Base-by-base conservation (phyloP, 176 grass and related monocot genomes). In the Paspalum notatum region DNA sequence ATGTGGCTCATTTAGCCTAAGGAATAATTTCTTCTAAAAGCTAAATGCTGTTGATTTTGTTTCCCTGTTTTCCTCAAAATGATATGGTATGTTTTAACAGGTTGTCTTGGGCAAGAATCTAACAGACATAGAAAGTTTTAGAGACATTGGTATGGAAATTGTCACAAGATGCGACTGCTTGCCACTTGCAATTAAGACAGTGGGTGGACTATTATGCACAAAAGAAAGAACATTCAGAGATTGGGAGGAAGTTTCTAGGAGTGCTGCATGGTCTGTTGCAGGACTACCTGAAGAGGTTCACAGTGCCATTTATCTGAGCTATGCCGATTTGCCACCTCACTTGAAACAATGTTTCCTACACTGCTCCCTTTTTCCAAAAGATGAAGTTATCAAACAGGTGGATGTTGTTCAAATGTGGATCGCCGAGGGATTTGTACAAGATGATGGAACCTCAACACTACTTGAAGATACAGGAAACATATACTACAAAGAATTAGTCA, bases 281-380 rank as follows among this genome's bases (percentile, higher is more conserved):
- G 76, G 80, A 75, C 43, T 90, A 32, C 88, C 88, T 67, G 59
- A 80, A 37, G 88, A 90, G 66, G 51, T 91, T 26, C 69, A 41
- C 21, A 71, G 58, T 42, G 84, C 85, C 15, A 55, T 91, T 41
- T 91, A 87, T 55, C 60, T 91, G 71, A 79, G 85, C 44, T 85
- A 91, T 75, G 66, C 79, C 17, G 89, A 91, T 66, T 52, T 90
- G 58, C 70, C 89, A 25, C n/a, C 85, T 21, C 68, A 91, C 54
- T 72, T 87, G 66, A 91, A 87, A 25, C 89, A 87, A 20, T 91
- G 85, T 66, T 87, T 91, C 62, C 58, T 84, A 6, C 86, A 84
- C 37, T 87, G 80, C 60, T 87, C 84, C 40, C 67, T 84, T 53
- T 87, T 80, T 48, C 84, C 88, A 17, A 81, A 87, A 62, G 85